phyloP scores from a whole-genome alignment of 164 flowering plant genomes.

The Berberis vulgaris region DNA sequence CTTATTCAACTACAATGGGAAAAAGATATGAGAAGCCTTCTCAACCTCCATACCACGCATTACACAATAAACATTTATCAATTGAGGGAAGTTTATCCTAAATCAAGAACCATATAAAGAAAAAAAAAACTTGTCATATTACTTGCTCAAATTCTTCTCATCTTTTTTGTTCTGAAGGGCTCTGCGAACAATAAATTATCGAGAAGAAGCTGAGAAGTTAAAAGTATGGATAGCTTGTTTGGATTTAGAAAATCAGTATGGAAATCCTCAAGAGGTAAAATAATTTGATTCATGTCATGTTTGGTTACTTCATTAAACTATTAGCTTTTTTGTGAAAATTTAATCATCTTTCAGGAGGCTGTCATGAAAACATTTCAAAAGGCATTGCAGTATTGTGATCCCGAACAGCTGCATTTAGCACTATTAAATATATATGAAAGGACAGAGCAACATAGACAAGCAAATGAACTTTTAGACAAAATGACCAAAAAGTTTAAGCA shows the following conservation, averaged over 20 bases:
- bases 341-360: slow-evolving; percentile 52
- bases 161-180: slow-evolving; percentile 27
- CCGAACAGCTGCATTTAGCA: slow-evolving; percentile 63
- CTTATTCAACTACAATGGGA: no score
- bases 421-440: slow-evolving; percentile 66
- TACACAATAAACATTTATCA: no score
- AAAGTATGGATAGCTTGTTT: slow-evolving; percentile 88
- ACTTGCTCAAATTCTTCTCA: background rate
- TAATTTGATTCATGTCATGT: background rate
- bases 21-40: no score
- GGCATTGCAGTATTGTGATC: slow-evolving; percentile 80
- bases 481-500: slow-evolving; percentile 75
- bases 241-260: slow-evolving; percentile 78
- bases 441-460: slow-evolving; percentile 56
- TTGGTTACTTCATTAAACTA: background rate
- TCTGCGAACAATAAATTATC: slow-evolving; percentile 67
- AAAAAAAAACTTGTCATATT: no score
- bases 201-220: slow-evolving; percentile 81
- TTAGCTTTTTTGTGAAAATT: background rate
- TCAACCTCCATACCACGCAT: no score
- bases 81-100: no score
- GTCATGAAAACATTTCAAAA: slow-evolving; percentile 59
- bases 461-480: slow-evolving; percentile 64
- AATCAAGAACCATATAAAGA: no score
- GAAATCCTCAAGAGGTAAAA: slow-evolving; percentile 78